Conservation (phyloP, 352 stramenopile species). For the Elongisporangium prolatum region DNA sequence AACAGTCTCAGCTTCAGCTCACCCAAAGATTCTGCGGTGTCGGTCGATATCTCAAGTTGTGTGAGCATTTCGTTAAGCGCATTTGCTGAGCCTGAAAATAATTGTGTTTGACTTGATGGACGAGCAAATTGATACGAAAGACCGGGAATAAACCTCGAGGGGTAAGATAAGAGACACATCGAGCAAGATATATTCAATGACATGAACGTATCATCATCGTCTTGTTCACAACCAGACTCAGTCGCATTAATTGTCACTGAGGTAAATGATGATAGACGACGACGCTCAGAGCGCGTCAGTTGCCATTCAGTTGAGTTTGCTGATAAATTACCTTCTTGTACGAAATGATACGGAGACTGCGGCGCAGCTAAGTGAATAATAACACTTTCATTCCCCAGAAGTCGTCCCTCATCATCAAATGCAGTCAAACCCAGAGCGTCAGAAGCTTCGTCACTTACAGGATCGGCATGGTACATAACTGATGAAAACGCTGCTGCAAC, state of each 20-base stretch:
- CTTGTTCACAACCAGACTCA: background rate
- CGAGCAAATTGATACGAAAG: slow-evolving; percentile 39
- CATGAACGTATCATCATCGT: slow-evolving; percentile 6
- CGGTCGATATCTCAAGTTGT: slow-evolving; percentile 10
- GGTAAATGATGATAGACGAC: background rate
- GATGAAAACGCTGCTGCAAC: background rate
- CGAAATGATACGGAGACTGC: background rate
- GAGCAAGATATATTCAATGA: slow-evolving; percentile 21
- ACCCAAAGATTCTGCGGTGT: background rate
- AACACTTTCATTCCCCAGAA: slow-evolving; percentile 7
- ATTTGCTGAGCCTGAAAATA: slow-evolving; percentile 12
- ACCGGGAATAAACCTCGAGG: slow-evolving; percentile 17
- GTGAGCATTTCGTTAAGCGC: slow-evolving; percentile 17
- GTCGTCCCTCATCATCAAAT: background rate
- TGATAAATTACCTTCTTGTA: background rate
- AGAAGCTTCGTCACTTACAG: background rate
- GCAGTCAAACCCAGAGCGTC: background rate
- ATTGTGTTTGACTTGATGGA: slow-evolving; percentile 13
- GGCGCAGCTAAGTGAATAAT: slow-evolving; percentile 4
- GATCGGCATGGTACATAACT: background rate
- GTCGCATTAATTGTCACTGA: background rate
- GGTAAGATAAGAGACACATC: slow-evolving; percentile 22
- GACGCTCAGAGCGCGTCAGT: slow-evolving; percentile 7
- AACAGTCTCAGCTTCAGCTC: background rate
- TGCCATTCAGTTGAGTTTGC: slow-evolving; percentile 6